Conservation (phyloP, 2,329 filamentous ascomycete genomes). For the Parafenestella ontariensis region DNA sequence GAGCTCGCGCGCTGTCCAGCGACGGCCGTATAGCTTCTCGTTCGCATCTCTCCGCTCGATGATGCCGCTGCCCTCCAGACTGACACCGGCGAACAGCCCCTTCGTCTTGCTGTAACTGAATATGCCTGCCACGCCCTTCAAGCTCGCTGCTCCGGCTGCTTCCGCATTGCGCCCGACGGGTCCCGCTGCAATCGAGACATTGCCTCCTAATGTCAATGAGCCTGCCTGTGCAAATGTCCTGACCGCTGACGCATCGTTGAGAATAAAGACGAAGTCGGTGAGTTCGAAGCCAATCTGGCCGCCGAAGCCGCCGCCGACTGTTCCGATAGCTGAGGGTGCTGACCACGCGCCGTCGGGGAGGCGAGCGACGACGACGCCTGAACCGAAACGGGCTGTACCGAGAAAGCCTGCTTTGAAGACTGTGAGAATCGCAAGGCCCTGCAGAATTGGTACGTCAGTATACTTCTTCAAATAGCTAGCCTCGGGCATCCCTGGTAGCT, state of each 20-base stretch:
- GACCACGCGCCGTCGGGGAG: conserved; percentile 81
- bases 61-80: conserved; percentile 88
- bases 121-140: conserved; percentile 87
- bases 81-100: conserved; percentile 94
- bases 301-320: conserved; percentile 81
- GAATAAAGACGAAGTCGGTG: conserved; percentile 96
- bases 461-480: not conserved
- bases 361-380: conserved; percentile 80
- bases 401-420: conserved; percentile 89
- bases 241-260: conserved; percentile 89
- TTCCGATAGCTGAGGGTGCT: conserved; percentile 81
- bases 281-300: conserved; percentile 88
- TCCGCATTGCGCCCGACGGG: conserved; percentile 95
- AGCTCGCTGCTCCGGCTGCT: conserved; percentile 89
- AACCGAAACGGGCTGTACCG: conserved; percentile 81
- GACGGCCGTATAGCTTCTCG: conserved; percentile 89
- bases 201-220: conserved; percentile 90
- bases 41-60: conserved; percentile 97
- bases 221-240: conserved; percentile 93
- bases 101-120: conserved; percentile 99
- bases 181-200: conserved; percentile 93
- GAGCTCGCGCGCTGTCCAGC: conserved; percentile 81
- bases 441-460: conserved; percentile 10
- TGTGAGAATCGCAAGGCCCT: conserved; percentile 84
- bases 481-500: conserved; percentile 1